A percentile compares a stretch with the other conserved stretches of the same genome.
Conservation (phyloP, 768 basidiomycete genomes). For the Chalciporus piperatus region DNA sequence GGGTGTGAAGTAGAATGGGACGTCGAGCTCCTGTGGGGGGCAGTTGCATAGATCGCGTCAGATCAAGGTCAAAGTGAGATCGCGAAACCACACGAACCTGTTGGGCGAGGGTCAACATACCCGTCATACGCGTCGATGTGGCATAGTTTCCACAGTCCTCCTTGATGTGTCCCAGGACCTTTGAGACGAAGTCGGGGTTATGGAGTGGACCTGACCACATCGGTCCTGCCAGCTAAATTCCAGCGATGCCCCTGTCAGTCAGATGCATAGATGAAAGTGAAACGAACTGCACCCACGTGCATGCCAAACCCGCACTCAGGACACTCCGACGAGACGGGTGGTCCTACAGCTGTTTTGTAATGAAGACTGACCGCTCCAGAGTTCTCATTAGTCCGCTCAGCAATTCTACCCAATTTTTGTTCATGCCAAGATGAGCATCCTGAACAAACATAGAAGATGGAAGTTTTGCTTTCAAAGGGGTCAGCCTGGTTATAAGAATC, state of each 20-base stretch:
- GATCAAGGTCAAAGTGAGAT: not conserved
- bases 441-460: slow-evolving; percentile 80
- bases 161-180: slow-evolving; percentile 73
- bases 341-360: slow-evolving; percentile 74
- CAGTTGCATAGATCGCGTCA: not conserved
- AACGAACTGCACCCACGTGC: slow-evolving; percentile 55
- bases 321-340: slow-evolving; percentile 65
- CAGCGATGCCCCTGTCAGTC: not conserved
- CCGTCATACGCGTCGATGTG: slow-evolving; percentile 83
- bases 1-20: slow-evolving; percentile 88
- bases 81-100: slow-evolving; percentile 54
- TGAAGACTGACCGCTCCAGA: slow-evolving; percentile 56
- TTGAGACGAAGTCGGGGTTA: slow-evolving; percentile 66
- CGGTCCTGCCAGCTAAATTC: slow-evolving; percentile 77
- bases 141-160: slow-evolving; percentile 63
- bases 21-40: slow-evolving; percentile 65
- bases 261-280: not conserved
- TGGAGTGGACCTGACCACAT: slow-evolving; percentile 96
- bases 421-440: slow-evolving; percentile 79
- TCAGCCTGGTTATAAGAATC: slow-evolving; percentile 2
- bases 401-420: slow-evolving; percentile 79
- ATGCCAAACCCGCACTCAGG: slow-evolving; percentile 76
- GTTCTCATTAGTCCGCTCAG: slow-evolving; percentile 55
- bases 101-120: slow-evolving; percentile 89
- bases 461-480: slow-evolving; percentile 63